Evolutionary conservation across 2,329 filamentous ascomycete species (phyloP).

Genomic region (Cytospora piceae): DNA sequence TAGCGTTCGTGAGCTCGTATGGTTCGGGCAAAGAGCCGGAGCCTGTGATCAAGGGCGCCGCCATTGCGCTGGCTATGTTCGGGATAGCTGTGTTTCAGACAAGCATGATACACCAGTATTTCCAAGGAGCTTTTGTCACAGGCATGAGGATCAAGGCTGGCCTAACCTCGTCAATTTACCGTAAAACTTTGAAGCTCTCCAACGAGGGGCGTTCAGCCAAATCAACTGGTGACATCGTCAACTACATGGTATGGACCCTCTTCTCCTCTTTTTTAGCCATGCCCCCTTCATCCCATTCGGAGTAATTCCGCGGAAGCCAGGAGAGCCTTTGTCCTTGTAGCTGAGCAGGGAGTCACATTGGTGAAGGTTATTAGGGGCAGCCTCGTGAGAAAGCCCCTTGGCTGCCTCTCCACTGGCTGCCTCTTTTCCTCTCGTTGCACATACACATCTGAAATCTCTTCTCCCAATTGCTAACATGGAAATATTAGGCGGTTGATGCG

Average conservation of each 20-base stretch:
- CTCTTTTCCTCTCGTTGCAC: neutral
- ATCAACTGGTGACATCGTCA: conserved; percentile 96
- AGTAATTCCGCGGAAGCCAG: neutral
- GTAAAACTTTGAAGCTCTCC: conserved; percentile 85
- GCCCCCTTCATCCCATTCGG: neutral
- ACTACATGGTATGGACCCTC: conserved; percentile 75
- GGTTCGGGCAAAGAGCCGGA: conserved; percentile 61
- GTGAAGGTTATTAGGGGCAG: too few species aligned
- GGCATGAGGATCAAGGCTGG: conserved; percentile 97
- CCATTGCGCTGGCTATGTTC: conserved; percentile 93
- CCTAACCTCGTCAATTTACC: conserved; percentile 87
- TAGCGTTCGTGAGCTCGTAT: conserved; percentile 84
- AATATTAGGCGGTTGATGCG: conserved; percentile 75
- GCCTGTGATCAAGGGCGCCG: conserved; percentile 80
- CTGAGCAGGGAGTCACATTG: neutral
- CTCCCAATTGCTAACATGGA: neutral
- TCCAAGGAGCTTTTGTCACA: conserved; percentile 90
- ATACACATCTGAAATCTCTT: neutral
- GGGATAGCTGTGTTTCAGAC: conserved; percentile 84
- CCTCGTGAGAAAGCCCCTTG: too few species aligned
- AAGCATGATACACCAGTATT: conserved; percentile 92
- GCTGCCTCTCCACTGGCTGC: neutral
- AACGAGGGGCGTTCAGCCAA: conserved; percentile 90
- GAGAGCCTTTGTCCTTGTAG: neutral
- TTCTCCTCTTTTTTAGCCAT: neutral